phyloP scores from a whole-genome alignment of 225 moss, liverwort and hornwort species.

The Takakia lepidozioides region DNA sequence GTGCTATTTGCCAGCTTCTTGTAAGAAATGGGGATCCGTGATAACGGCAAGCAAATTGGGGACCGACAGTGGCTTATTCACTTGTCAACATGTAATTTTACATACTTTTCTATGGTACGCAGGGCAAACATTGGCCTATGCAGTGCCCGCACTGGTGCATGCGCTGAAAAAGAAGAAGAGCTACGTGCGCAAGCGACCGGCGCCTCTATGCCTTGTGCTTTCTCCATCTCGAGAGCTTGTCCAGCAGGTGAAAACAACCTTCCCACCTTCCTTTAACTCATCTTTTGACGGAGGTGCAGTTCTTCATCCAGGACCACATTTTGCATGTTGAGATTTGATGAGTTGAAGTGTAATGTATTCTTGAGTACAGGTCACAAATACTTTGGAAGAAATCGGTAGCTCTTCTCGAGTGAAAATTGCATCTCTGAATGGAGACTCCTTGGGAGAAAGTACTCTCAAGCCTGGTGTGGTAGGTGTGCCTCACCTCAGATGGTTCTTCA shows the following conservation, averaged over 20 bases:
- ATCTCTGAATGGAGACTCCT: constrained; percentile 31
- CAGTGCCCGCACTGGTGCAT: constrained; percentile 13
- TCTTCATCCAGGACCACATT: too few species aligned
- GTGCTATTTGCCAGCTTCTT: too few species aligned
- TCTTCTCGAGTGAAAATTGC: constrained; percentile 52
- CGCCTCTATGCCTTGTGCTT: constrained; percentile 16
- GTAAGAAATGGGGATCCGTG: too few species aligned
- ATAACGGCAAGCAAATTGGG: too few species aligned
- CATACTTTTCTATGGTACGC: not conserved
- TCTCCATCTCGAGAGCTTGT: constrained; percentile 9
- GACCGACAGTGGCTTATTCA: too few species aligned
- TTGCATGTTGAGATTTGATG: too few species aligned
- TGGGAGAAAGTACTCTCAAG: constrained; percentile 29
- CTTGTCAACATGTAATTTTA: not conserved
- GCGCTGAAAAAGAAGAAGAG: constrained; percentile 20
- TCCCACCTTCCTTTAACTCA: too few species aligned
- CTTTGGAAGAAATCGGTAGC: constrained; percentile 32
- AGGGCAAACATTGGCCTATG: constrained; percentile 14
- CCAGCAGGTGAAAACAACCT: constrained; percentile 16
- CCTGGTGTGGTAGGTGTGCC: constrained; percentile 45
- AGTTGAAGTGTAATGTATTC: not conserved
- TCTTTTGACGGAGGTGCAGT: too few species aligned
- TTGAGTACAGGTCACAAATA: constrained; percentile 39
- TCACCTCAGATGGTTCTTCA: too few species aligned
- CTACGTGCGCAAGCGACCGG: constrained; percentile 21